Conservation (phyloP, 192 early-diverging fungal species). For the Umbelopsis isabellina region DNA sequence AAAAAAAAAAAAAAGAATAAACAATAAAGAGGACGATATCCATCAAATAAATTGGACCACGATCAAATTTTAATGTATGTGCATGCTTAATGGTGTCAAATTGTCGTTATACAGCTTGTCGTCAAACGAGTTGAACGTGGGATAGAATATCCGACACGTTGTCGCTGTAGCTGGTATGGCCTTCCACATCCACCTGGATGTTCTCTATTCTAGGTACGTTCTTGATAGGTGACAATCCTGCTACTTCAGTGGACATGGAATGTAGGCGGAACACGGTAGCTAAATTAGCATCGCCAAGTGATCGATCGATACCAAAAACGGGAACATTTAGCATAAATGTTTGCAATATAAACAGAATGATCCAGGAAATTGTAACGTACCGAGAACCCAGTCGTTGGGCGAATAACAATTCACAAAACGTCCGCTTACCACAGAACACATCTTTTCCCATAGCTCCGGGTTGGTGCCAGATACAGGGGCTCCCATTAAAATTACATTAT, state of each 20-base stretch:
- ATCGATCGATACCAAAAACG: no score
- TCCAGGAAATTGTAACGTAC: conserved; percentile 13
- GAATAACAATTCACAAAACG: conserved; percentile 60
- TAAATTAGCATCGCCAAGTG: background rate
- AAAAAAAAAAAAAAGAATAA: conserved; percentile 8
- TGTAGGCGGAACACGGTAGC: conserved; percentile 55
- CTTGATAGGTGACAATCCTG: conserved; percentile 46
- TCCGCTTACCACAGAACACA: conserved; percentile 44
- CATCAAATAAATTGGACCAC: background rate
- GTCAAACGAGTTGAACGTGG: conserved; percentile 24
- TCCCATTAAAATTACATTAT: conserved; percentile 58
- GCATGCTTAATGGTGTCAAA: background rate
- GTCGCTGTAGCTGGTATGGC: conserved; percentile 52
- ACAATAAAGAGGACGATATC: background rate
- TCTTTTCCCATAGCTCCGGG: conserved; percentile 44
- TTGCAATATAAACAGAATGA: background rate
- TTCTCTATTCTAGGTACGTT: conserved; percentile 48
- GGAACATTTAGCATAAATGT: no score
- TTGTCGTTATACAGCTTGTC: background rate
- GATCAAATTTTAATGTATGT: background rate
- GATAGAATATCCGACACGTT: conserved; percentile 24
- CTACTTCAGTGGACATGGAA: conserved; percentile 50
- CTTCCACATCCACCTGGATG: conserved; percentile 49
- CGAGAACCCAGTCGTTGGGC: conserved; percentile 56
- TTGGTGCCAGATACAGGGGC: conserved; percentile 52